phyloP scores from a whole-genome alignment of 1,284 basidiomycete species.

The Serendipita sp. region DNA sequence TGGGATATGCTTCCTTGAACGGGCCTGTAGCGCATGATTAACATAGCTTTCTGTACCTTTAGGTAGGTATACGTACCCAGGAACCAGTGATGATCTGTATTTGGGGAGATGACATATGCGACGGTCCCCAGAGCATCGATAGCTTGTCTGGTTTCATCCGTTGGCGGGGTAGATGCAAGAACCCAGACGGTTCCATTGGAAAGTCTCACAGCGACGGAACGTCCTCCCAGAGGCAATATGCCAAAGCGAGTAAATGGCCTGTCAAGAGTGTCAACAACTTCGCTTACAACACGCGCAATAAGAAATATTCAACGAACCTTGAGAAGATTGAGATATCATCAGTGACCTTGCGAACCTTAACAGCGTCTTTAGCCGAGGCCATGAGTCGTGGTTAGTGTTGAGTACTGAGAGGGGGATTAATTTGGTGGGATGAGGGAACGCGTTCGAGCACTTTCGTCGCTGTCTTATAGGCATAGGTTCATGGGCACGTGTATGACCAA shows the following conservation, averaged over 20 bases:
- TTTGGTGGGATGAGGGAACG: neutral
- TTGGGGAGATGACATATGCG: constrained; percentile 45
- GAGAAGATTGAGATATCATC: constrained; percentile 63
- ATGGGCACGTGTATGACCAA: neutral
- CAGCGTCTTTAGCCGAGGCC: neutral
- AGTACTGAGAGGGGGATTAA: neutral
- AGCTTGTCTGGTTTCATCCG: constrained; percentile 54
- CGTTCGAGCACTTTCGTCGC: neutral
- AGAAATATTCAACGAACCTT: constrained; percentile 27
- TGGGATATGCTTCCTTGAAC: constrained; percentile 62
- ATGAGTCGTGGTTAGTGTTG: neutral
- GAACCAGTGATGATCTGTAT: constrained; percentile 52
- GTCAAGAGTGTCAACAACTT: constrained; percentile 4
- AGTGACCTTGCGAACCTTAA: constrained; percentile 30
- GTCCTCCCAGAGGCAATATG: constrained; percentile 59
- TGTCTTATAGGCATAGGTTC: neutral
- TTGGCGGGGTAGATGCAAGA: constrained; percentile 71
- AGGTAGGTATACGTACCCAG: constrained; percentile 29
- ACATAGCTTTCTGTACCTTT: neutral
- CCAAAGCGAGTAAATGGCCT: constrained; percentile 54
- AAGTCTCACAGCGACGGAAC: constrained; percentile 73
- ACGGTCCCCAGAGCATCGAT: constrained; percentile 66
- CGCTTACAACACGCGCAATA: neutral
- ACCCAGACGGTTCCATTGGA: constrained; percentile 65
- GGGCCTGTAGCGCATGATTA: constrained; percentile 29